Evolutionary conservation across 768 basidiomycete species (phyloP).

Genomic region (Boletus pseudo-olivaceus): DNA sequence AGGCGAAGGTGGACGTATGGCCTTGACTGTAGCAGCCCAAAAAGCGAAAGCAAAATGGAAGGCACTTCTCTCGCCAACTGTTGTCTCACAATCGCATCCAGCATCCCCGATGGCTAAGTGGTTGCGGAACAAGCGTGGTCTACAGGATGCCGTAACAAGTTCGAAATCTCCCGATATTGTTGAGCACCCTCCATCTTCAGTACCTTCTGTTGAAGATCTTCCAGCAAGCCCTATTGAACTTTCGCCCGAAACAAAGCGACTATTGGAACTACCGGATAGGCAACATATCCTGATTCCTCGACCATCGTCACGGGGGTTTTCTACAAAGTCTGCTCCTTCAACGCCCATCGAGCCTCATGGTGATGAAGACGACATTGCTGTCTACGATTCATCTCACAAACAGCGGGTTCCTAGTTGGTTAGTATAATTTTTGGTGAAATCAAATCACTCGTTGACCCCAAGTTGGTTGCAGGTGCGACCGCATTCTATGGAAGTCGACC

Average conservation of each 20-base stretch:
- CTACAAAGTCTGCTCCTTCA: slow-evolving; percentile 28
- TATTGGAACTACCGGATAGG: slow-evolving; percentile 22
- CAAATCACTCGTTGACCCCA: slow-evolving; percentile 1
- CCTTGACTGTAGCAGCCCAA: slow-evolving; percentile 41
- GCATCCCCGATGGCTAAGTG: slow-evolving; percentile 26
- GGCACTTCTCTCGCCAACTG: slow-evolving; percentile 38
- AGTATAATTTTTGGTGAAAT: slow-evolving; percentile 20
- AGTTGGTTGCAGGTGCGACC: slow-evolving; percentile 63
- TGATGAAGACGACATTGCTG: slow-evolving; percentile 50
- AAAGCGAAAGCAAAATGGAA: slow-evolving; percentile 58
- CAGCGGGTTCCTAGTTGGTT: slow-evolving; percentile 83
- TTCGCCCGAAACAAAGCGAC: background rate
- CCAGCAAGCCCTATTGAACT: slow-evolving; percentile 20
- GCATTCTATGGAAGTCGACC: slow-evolving; percentile 79
- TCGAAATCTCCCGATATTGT: slow-evolving; percentile 25
- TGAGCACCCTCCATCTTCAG: slow-evolving; percentile 24
- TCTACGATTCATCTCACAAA: slow-evolving; percentile 80
- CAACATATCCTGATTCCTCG: slow-evolving; percentile 22
- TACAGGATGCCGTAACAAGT: slow-evolving; percentile 5
- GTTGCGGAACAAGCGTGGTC: slow-evolving; percentile 27
- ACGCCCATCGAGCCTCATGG: slow-evolving; percentile 35
- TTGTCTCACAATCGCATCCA: slow-evolving; percentile 30
- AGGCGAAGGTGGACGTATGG: slow-evolving; percentile 36
- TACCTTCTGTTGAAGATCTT: slow-evolving; percentile 24
- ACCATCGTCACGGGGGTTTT: slow-evolving; percentile 28